These are phyloP conservation scores for Chlorella vulgaris DNA, from an alignment of 139 green algal genomes.

Conservation along the genomic window DNA sequence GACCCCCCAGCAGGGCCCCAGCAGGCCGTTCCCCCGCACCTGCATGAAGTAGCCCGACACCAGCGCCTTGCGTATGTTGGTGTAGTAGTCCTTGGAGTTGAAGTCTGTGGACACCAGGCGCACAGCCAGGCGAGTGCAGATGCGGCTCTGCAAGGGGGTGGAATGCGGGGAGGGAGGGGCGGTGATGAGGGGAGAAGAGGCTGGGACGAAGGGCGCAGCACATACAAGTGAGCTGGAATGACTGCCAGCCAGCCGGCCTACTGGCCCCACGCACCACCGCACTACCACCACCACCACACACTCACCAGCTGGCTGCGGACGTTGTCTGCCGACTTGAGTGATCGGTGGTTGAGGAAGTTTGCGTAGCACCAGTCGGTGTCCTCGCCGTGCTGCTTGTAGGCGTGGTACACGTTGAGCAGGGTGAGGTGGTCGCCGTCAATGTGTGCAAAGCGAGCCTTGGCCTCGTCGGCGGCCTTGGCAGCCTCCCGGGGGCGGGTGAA, in stretches of 20 bases:
- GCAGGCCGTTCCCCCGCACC: no score
- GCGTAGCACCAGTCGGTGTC: slow-evolving; percentile 92
- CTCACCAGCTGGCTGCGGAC: slow-evolving; percentile 92
- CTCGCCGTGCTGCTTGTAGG: slow-evolving; percentile 93
- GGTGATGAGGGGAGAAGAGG: no score
- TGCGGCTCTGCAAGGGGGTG: slow-evolving; percentile 53
- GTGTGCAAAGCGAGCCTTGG: slow-evolving; percentile 95
- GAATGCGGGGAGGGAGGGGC: no score
- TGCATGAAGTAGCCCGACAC: slow-evolving; percentile 98
- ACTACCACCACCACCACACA: not conserved
- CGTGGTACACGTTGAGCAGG: slow-evolving; percentile 98
- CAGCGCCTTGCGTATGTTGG: slow-evolving; percentile 98
- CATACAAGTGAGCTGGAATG: not conserved
- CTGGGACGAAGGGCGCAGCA: no score
- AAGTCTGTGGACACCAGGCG: slow-evolving; percentile 88
- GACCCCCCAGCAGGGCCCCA: no score
- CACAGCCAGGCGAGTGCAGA: slow-evolving; percentile 77
- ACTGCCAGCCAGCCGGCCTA: no score
- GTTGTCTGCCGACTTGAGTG: slow-evolving; percentile 94
- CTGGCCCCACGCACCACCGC: no score
- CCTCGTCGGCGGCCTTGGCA: slow-evolving; percentile 91
- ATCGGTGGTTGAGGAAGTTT: slow-evolving; percentile 95
- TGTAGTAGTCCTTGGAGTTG: slow-evolving; percentile 90
- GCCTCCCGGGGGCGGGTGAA: slow-evolving; percentile 94
- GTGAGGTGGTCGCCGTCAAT: slow-evolving; percentile 98